phyloP scores from a whole-genome alignment of 169 alveolate genomes.

The Eimeria necatrix region DNA sequence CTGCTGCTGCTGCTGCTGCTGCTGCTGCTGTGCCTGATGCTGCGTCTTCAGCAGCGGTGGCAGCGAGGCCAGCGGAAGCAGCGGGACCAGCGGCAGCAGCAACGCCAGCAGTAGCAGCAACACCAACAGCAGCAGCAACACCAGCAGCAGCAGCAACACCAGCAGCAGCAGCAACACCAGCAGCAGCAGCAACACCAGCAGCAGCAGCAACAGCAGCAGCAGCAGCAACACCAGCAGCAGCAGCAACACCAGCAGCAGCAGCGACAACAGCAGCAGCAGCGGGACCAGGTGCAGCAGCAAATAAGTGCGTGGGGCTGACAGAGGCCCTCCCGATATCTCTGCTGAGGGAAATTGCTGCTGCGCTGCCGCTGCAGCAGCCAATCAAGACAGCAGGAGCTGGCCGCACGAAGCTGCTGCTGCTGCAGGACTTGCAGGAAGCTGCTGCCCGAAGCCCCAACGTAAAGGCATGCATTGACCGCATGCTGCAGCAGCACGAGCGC shows the following conservation, averaged over 20 bases:
- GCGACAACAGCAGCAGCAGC: slow-evolving; percentile 40
- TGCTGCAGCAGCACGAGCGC: slow-evolving; percentile 69
- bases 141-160: neutral
- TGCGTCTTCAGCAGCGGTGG: slow-evolving; percentile 91
- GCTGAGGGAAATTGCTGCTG: slow-evolving; percentile 69
- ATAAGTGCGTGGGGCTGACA: neutral
- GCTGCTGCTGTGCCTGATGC: slow-evolving; percentile 92
- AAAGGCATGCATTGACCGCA: slow-evolving; percentile 31
- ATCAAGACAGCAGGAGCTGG: slow-evolving; percentile 60
- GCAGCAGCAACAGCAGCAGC: slow-evolving; percentile 25
- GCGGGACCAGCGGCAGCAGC: slow-evolving; percentile 21
- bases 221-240: slow-evolving; percentile 38
- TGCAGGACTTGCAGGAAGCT: slow-evolving; percentile 38
- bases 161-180: neutral
- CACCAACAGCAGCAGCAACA: slow-evolving; percentile 26
- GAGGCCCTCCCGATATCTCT: slow-evolving; percentile 48
- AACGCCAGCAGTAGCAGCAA: slow-evolving; percentile 31
- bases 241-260: slow-evolving; percentile 3
- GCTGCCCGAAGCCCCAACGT: slow-evolving; percentile 15
- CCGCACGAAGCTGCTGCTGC: slow-evolving; percentile 61
- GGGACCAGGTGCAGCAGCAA: slow-evolving; percentile 7
- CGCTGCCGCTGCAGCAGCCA: slow-evolving; percentile 69
- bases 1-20: slow-evolving; percentile 91
- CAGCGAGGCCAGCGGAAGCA: slow-evolving; percentile 87
- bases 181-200: neutral